Evolutionary conservation across 768 basidiomycete species (phyloP), one percentile per base, ranked within the genome.

Genomic region (Fibroporia radiculosa): DNA sequence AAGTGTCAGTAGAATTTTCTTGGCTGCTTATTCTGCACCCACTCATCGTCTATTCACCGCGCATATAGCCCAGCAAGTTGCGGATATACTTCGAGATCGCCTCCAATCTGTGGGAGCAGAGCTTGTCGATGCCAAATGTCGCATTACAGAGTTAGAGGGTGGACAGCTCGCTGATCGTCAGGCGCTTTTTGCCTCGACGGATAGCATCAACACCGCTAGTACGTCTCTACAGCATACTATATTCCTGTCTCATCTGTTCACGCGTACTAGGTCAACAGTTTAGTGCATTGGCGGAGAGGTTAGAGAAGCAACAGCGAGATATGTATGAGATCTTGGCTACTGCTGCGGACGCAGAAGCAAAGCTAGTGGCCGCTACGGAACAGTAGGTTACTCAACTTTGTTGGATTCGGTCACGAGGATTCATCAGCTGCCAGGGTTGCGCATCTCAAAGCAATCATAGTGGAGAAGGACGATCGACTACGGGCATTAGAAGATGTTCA

Each of bases 51-150:
- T 27, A 27, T 12, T 36, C 4, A 4, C n/a, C n/a, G n/a, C 20
- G 6, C 25, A 10, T 16, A 11, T 33, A 74, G 73, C 70, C n/a
- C 64, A 70, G 45, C 70, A 74, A 57, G 73, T 74, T 29, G 62
- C 67, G 23, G 70, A 73, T 40, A 52, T 74, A n/a, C 62, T 74
- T 4, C 71, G 73, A 12, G 70, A 73, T 39, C 69, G 70, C 47
- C 55, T 74, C 3, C 64, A 70, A 31, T 58, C 57, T 16, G 63
- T 71, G 49, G 66, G 69, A 11, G 55, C 64, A 5, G 70, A 73
- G 29, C 51, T 74, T 3, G 57, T 65, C n/a, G 71, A 72, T 48
- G 63, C 70, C 1, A 69, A 62, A 44, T 52, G 56, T 31, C 68
- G 67, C 8, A 53, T 67, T 12, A 37, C 53, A 4, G 70, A 73